Conservation (phyloP, 2,329 filamentous ascomycete genomes). For the Stenocarpella maydis region DNA sequence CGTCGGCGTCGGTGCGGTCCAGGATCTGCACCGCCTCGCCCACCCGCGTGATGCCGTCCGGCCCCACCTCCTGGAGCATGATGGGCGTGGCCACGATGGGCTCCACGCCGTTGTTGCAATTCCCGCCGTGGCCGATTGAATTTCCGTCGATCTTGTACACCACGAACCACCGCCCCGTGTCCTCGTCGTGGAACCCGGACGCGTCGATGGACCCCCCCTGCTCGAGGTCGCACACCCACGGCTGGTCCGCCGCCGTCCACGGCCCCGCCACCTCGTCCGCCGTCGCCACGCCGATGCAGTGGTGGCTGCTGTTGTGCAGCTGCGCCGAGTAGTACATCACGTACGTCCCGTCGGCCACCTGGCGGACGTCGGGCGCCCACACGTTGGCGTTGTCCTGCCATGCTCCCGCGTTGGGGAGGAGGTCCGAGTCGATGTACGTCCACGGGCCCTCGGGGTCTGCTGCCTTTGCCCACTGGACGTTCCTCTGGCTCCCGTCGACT, state of each 20-base stretch:
- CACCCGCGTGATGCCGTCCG: conserved; percentile 60
- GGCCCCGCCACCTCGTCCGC: conserved; percentile 58
- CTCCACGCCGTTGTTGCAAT: conserved; percentile 54
- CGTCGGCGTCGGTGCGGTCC: conserved; percentile 54
- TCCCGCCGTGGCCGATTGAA: conserved; percentile 52
- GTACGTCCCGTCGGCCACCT: conserved; percentile 58
- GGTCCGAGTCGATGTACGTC: conserved; percentile 58
- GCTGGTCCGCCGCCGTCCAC: conserved; percentile 55
- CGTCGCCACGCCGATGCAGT: conserved; percentile 68
- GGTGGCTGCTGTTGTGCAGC: conserved; percentile 49
- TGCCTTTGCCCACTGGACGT: conserved; percentile 57
- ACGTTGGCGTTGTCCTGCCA: conserved; percentile 64
- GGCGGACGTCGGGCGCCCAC: conserved; percentile 69
- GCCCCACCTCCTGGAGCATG: conserved; percentile 60
- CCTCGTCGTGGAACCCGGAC: conserved; percentile 63
- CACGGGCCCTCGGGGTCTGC: conserved; percentile 56
- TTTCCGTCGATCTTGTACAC: conserved; percentile 75
- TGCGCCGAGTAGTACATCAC: conserved; percentile 68
- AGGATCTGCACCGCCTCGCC: conserved; percentile 59
- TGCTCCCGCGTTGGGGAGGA: conserved; percentile 55
- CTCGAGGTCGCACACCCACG: conserved; percentile 61
- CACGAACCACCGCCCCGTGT: conserved; percentile 62
- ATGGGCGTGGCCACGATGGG: conserved; percentile 59
- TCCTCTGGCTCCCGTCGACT: conserved; percentile 18
- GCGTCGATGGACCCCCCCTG: conserved; percentile 71